Conservation (phyloP, 2,329 filamentous ascomycete genomes). For the Nectriaceae sp. region DNA sequence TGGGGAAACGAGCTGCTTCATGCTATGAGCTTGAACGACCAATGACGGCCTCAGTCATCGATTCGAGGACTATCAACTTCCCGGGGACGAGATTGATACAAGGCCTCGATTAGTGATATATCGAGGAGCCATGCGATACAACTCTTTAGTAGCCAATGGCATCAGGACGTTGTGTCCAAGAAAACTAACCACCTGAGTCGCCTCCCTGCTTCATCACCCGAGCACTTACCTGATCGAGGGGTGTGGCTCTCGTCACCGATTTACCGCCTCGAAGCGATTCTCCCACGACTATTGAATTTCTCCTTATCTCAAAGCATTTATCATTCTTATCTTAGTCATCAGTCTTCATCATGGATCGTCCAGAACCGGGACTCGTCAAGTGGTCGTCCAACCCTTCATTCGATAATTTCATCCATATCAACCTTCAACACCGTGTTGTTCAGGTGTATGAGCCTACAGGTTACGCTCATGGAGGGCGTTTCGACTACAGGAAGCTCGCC, state of each 20-base stretch:
- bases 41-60: neutral
- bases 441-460: constrained; percentile 65
- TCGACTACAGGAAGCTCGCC: constrained; percentile 58
- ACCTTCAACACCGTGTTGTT: constrained; percentile 62
- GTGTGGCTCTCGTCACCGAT: neutral
- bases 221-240: neutral
- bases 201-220: neutral
- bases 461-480: constrained; percentile 55
- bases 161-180: constrained; percentile 3
- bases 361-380: constrained; percentile 64
- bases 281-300: neutral
- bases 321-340: neutral
- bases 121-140: constrained; percentile 14
- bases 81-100: neutral
- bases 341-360: constrained; percentile 52
- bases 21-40: neutral
- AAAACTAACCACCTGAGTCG: neutral
- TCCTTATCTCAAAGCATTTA: too few relatives aligned
- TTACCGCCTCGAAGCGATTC: neutral
- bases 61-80: neutral
- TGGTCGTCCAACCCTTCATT: constrained; percentile 63
- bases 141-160: constrained; percentile 12
- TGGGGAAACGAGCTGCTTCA: constrained; percentile 4
- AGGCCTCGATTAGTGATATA: neutral
- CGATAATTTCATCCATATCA: constrained; percentile 66